Evolutionary conservation across 2,329 filamentous ascomycete species (phyloP).

Genomic region (Cryphonectria carpinicola): DNA sequence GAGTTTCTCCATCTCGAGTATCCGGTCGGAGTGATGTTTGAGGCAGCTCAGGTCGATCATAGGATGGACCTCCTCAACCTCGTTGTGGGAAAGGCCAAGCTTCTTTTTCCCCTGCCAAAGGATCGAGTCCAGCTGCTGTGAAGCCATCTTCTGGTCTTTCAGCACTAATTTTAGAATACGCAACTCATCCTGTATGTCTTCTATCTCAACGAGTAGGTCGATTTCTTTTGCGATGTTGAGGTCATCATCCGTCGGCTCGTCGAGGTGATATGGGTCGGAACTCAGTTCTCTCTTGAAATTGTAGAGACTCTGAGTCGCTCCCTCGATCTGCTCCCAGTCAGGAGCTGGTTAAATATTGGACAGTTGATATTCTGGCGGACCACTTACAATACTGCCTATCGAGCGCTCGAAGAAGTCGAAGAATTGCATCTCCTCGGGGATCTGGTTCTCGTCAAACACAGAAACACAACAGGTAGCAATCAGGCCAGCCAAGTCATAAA

Average conservation of each 20-base stretch:
- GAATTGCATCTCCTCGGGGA: neutral
- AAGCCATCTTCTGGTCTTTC: neutral
- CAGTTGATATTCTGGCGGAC: neutral
- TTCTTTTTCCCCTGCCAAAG: neutral
- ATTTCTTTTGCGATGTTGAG: neutral
- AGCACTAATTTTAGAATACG: neutral
- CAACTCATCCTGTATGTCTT: constrained; percentile 4
- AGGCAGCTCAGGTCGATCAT: neutral
- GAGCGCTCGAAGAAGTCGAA: constrained; percentile 1
- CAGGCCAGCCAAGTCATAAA: neutral
- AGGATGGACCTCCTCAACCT: neutral
- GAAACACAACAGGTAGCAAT: neutral
- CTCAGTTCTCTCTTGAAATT: neutral
- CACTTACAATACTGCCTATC: neutral
- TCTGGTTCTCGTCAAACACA: neutral
- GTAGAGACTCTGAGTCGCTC: neutral
- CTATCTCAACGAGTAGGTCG: neutral
- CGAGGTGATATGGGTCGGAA: neutral
- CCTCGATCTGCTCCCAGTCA: neutral
- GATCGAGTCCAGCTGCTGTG: neutral
- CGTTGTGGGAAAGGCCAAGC: neutral
- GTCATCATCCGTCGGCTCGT: neutral
- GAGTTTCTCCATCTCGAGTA: neutral
- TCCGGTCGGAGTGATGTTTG: neutral
- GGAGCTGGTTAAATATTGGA: neutral